Evolutionary conservation across 2,329 filamentous ascomycete genomes (phyloP), one percentile per base, ranked within the genome.

Genomic region (Hypoxylon rubiginosum): DNA sequence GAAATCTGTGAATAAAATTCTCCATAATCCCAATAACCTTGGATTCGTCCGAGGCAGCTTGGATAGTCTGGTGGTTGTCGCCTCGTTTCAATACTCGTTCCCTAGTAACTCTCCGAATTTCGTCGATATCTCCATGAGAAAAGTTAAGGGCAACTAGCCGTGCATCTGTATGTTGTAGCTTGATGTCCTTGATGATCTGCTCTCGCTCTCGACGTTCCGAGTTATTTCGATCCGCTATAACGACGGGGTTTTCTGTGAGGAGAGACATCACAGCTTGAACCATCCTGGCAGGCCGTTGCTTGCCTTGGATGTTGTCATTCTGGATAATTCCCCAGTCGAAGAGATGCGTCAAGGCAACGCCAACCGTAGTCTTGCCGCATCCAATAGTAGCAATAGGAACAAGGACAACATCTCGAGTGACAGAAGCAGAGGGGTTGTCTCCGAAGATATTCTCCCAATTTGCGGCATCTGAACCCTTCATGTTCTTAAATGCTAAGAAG

Each of bases 51-150:
- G 92, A 91, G 49, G 88, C 91, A 10, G 95, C 94, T 74, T 96
- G 94, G 64, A 99, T 98, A 0, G 96, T 99, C 80, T 99, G 96
- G 78, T 99, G 96, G 75, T 98, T 98, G 78, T 99, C 94, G 13
- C 96, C 96, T 21, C 96, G 91, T 5, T 88, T 86, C 19, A 97
- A 82, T 0, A 99, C 93, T 53, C 96, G 90, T 68, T 90, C 86
- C 62, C 88, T 90, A 0, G 94, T 97, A 26, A 95, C 84, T 61
- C 87, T 83, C 48, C 92, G 88, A 67, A 98, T 92, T 32, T 87
- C 83, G 53, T 92, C 86, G 7, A 96, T 86, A 69, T 93, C 83
- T 62, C 94, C 88, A 75, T 98, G 96, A 6, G 92, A 90, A 75
- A 94, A 99, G 74, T 98, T 91, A 11, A 99, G 83, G 21, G 94